phyloP scores from a whole-genome alignment of 352 stramenopile genomes.

The Globisporangium lucens region DNA sequence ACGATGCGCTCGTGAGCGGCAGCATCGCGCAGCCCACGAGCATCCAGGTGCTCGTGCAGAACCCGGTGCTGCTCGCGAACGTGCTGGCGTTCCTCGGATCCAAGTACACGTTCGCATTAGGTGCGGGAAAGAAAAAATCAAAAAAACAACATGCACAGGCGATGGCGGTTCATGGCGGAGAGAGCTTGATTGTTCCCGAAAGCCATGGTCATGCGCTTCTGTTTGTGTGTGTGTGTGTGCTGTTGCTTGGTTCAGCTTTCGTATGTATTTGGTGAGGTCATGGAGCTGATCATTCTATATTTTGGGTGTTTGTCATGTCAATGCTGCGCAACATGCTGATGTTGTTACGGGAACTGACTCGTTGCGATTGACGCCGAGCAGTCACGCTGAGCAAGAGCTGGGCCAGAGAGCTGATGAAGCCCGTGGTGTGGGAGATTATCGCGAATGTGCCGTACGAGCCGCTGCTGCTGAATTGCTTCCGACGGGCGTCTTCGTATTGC shows the following conservation, averaged over 20 bases:
- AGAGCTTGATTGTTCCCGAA: neutral
- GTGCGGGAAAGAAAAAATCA: conserved; percentile 23
- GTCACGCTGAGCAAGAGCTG: conserved; percentile 68
- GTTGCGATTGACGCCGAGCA: conserved; percentile 14
- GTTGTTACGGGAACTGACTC: neutral
- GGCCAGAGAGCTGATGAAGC: conserved; percentile 82
- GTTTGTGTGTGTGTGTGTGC: conserved; percentile 8
- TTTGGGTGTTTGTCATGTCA: neutral
- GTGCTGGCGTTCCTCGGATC: conserved; percentile 65
- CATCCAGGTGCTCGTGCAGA: conserved; percentile 45
- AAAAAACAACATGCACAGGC: neutral
- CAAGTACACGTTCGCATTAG: conserved; percentile 45
- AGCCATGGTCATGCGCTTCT: neutral
- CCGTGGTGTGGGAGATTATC: conserved; percentile 78
- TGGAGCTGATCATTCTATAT: neutral
- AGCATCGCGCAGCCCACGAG: conserved; percentile 8
- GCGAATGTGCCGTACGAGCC: conserved; percentile 73
- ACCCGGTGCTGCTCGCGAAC: conserved; percentile 55
- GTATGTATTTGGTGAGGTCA: neutral
- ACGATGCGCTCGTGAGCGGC: conserved; percentile 6
- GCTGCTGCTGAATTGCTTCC: conserved; percentile 79
- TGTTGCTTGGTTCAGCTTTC: neutral
- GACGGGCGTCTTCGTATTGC: conserved; percentile 78
- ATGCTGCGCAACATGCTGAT: neutral
- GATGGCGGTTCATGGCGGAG: neutral